Evolutionary conservation across 2,329 filamentous ascomycete genomes (phyloP).

Genomic region (Penicillium vulpinum): DNA sequence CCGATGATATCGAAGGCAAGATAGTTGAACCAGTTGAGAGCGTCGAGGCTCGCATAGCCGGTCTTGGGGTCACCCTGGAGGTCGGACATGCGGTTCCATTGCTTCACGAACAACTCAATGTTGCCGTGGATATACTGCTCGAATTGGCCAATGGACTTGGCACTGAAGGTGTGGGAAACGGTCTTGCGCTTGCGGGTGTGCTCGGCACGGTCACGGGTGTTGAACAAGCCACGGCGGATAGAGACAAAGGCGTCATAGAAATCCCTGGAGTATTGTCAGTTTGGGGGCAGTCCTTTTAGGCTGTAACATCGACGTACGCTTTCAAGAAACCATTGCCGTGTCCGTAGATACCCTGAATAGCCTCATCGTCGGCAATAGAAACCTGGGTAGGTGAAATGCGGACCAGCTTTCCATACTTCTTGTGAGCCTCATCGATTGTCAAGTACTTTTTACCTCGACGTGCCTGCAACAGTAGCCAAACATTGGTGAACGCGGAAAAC

Average conservation of each 20-base stretch:
- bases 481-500: slow-evolving; percentile 67
- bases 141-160: slow-evolving; percentile 78
- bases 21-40: slow-evolving; percentile 78
- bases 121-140: slow-evolving; percentile 86
- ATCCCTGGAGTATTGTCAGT: slow-evolving; percentile 52
- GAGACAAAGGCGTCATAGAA: slow-evolving; percentile 93
- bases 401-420: slow-evolving; percentile 75
- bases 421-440: slow-evolving; percentile 70
- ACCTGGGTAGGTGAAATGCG: slow-evolving; percentile 83
- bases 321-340: slow-evolving; percentile 76
- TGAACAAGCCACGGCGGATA: slow-evolving; percentile 83
- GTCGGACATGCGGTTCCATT: slow-evolving; percentile 68
- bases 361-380: slow-evolving; percentile 75
- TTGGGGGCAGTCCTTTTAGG: not conserved
- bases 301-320: slow-evolving; percentile 50
- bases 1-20: slow-evolving; percentile 62
- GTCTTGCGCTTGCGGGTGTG: slow-evolving; percentile 89
- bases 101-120: slow-evolving; percentile 68
- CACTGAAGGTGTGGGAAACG: slow-evolving; percentile 80
- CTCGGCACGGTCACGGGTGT: slow-evolving; percentile 77
- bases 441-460: slow-evolving; percentile 66
- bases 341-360: slow-evolving; percentile 75
- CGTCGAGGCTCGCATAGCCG: slow-evolving; percentile 66
- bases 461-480: slow-evolving; percentile 72
- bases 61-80: slow-evolving; percentile 48